Percentiles rank a stretch among this genome's conserved stretches.
phyloP scores from a whole-genome alignment of 2,329 filamentous ascomycete genomes.

The Cryphonectria parasitica region DNA sequence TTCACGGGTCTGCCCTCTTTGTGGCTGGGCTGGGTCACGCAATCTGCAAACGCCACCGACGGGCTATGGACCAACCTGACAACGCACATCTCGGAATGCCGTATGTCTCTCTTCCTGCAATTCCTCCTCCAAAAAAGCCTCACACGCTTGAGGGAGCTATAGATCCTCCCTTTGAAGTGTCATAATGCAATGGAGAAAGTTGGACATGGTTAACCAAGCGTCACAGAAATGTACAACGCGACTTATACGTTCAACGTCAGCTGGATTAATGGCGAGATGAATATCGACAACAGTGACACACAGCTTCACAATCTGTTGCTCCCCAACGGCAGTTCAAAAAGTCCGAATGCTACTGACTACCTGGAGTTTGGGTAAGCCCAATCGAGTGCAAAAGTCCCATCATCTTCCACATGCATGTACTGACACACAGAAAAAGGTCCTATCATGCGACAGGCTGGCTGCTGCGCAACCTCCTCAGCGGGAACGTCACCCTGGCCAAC shows the following conservation, averaged over 20 bases:
- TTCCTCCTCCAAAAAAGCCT: background rate
- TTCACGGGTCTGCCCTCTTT: constrained; percentile 26
- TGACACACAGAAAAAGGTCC: background rate
- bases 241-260: constrained; percentile 25
- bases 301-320: constrained; percentile 18
- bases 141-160: background rate
- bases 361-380: constrained; percentile 27
- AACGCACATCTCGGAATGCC: constrained; percentile 26
- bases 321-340: constrained; percentile 18
- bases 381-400: too few relatives aligned
- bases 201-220: background rate
- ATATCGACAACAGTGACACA: constrained; percentile 8
- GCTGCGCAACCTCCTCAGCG: constrained; percentile 25
- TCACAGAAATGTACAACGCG: constrained; percentile 23
- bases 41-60: constrained; percentile 8
- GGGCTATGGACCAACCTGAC: constrained; percentile 19
- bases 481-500: constrained; percentile 25
- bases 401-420: background rate
- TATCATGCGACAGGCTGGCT: constrained; percentile 28
- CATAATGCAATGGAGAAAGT: background rate
- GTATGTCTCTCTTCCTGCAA: background rate
- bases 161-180: background rate
- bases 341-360: constrained; percentile 22
- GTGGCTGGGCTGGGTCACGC: constrained; percentile 28
- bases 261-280: constrained; percentile 22